A percentile compares a stretch with the other conserved stretches of the same genome.
These are phyloP conservation scores for Xylona heveae DNA, from an alignment of 495 filamentous ascomycete genomes.

Conservation along the genomic window DNA sequence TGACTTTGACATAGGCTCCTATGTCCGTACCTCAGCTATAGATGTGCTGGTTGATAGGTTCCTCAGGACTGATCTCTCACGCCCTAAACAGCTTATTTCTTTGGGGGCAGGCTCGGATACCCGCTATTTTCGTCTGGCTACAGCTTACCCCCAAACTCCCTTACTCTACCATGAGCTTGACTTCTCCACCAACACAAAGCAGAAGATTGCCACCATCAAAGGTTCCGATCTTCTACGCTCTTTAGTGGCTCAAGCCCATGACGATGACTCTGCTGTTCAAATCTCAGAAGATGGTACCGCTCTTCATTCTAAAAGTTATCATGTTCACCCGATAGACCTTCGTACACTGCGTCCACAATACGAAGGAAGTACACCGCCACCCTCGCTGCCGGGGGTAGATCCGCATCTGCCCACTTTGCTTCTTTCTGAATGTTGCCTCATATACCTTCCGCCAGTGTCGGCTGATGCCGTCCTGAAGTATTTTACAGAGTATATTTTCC, in stretches of 20 bases:
- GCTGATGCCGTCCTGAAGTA: slow-evolving; percentile 42
- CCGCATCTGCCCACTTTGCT: slow-evolving; percentile 30
- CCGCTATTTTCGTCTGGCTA: slow-evolving; percentile 46
- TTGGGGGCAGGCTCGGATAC: slow-evolving; percentile 92
- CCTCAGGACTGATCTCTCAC: slow-evolving; percentile 19
- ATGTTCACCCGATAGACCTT: slow-evolving; percentile 67
- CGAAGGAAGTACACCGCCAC: slow-evolving; percentile 7
- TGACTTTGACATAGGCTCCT: slow-evolving; percentile 43
- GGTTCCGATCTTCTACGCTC: slow-evolving; percentile 15
- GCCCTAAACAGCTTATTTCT: slow-evolving; percentile 66
- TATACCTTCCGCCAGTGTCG: slow-evolving; percentile 49
- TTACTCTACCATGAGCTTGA: slow-evolving; percentile 85
- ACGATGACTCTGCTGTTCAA: slow-evolving; percentile 7
- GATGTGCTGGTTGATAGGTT: slow-evolving; percentile 59
- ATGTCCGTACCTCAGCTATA: slow-evolving; percentile 73
- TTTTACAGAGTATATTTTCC: slow-evolving; percentile 33
- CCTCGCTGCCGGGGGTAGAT: slow-evolving; percentile 21
- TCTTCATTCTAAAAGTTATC: slow-evolving; percentile 31
- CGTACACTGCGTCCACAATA: slow-evolving; percentile 26
- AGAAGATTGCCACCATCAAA: slow-evolving; percentile 35
- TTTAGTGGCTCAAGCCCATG: background rate
- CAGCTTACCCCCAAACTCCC: slow-evolving; percentile 9
- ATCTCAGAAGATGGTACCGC: slow-evolving; percentile 20
- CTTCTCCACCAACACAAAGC: slow-evolving; percentile 49
- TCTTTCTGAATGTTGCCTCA: slow-evolving; percentile 84